Evolutionary conservation across 805 yeast species (phyloP), one percentile per base, ranked within the genome.

Genomic region (Suhomyces faveliae): DNA sequence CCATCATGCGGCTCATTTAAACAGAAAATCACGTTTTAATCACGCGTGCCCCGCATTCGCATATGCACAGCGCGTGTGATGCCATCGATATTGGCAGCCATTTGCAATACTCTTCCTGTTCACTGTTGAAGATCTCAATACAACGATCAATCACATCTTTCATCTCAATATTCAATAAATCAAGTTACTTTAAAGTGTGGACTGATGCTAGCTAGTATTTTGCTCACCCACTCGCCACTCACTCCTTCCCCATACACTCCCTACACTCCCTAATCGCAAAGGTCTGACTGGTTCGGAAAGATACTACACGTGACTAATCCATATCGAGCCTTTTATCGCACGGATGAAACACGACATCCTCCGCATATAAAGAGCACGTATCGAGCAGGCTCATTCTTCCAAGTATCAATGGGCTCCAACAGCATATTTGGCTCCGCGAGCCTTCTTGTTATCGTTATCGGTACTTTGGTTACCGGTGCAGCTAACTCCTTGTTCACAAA

Each of bases 401-500:
- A 22, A 23, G 33, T 24, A 11, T 10, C 11, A 4, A 42, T 42
- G 45, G 35, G 43, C 21, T 33, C 37, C 21, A 33, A 33, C 37
- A 33, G 21, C 37, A 33, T 17, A 15, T 33, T 33, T 4, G 37
- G 37, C 20, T 40, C 43, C 23, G 13, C 40, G 13, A 35, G 33
- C 19, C 24, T 42, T 11, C 12, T 43, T 9, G 13, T 23, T n/a
- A 35, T 63, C 19, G 63, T 71, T 11, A 24, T 63, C 0, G 87
- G 89, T 3, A 81, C 88, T 37, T 69, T 87, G 27, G 64, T 80
- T 12, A 76, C 88, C 3, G 95, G 95, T 11, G 81, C 88, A 46
- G 63, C 82, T 54, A 87, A 87, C 70, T 85, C 94, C 9, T 70
- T 87, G 40, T 74, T 85, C 52, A 85, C 92, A 15, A 87, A 87